phyloP scores from a whole-genome alignment of 129 eudicot species.

The Helianthus tuberosus region DNA sequence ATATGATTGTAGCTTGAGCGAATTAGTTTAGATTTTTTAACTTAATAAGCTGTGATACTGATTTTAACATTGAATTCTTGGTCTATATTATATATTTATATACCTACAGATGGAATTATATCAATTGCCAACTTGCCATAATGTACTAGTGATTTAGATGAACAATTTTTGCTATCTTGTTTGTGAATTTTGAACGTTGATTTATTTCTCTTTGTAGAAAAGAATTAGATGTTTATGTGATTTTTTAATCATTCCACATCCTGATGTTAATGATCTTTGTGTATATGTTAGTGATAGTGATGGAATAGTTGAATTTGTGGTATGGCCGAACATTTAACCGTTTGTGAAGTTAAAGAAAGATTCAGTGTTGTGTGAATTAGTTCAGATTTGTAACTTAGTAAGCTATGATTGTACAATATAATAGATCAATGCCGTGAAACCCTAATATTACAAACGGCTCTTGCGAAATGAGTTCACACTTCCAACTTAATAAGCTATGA shows the following conservation, averaged over 20 bases:
- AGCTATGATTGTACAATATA: not conserved
- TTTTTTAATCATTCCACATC: not conserved
- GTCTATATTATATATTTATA: not conserved
- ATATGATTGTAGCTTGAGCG: constrained; percentile 15
- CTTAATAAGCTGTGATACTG: not conserved
- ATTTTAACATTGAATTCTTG: constrained; percentile 10
- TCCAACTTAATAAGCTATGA: not conserved
- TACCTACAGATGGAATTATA: not conserved
- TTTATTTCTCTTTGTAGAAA: not conserved
- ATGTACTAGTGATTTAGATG: not conserved
- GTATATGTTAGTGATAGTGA: not conserved
- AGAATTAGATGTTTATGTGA: not conserved
- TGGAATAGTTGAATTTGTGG: not conserved
- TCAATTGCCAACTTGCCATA: not conserved
- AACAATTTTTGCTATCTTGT: too few species aligned
- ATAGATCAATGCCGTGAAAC: not conserved
- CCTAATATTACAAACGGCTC: not conserved
- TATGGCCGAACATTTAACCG: not conserved
- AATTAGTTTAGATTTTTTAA: too few species aligned
- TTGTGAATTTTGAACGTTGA: not conserved
- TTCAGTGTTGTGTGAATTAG: not conserved
- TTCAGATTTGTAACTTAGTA: not conserved
- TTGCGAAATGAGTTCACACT: not conserved
- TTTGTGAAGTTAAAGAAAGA: not conserved
- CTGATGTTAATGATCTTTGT: not conserved